Percentiles rank a stretch among this genome's conserved stretches.
Conservation (phyloP, 139 green algal genomes). For the Volvox reticuliferus region DNA sequence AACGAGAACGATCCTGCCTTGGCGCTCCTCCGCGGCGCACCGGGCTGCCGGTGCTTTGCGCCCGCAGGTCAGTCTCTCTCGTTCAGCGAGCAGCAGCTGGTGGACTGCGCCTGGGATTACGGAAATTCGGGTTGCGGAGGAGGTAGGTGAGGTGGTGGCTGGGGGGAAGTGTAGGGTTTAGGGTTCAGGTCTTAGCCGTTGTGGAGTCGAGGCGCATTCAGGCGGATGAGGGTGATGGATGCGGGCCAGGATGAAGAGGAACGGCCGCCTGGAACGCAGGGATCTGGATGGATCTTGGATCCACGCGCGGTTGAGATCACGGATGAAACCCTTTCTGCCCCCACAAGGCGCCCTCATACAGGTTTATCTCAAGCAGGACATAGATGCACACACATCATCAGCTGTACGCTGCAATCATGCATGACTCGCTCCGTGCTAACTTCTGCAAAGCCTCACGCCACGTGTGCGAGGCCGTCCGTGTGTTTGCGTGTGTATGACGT, state of each 20-base stretch:
- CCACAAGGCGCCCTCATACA: too few relatives aligned
- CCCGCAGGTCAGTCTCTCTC: constrained; percentile 47
- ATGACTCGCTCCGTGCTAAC: too few relatives aligned
- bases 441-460: too few relatives aligned
- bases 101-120: constrained; percentile 78
- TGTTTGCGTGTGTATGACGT: too few relatives aligned
- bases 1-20: too few relatives aligned
- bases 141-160: constrained; percentile 13
- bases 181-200: too few relatives aligned
- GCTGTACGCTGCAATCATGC: too few relatives aligned
- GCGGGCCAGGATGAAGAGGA: background rate
- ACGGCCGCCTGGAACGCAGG: background rate
- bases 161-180: too few relatives aligned
- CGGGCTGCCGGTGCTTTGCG: background rate
- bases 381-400: too few relatives aligned
- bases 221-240: background rate
- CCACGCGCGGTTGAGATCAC: background rate
- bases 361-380: too few relatives aligned
- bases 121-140: constrained; percentile 51
- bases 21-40: background rate
- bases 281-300: background rate
- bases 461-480: too few relatives aligned
- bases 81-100: constrained; percentile 77
- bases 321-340: too few relatives aligned
- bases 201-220: background rate